Evolutionary conservation across 169 alveolate genomes (phyloP), one percentile per base, ranked within the genome.

Genomic region (Plasmodium coatneyi): DNA sequence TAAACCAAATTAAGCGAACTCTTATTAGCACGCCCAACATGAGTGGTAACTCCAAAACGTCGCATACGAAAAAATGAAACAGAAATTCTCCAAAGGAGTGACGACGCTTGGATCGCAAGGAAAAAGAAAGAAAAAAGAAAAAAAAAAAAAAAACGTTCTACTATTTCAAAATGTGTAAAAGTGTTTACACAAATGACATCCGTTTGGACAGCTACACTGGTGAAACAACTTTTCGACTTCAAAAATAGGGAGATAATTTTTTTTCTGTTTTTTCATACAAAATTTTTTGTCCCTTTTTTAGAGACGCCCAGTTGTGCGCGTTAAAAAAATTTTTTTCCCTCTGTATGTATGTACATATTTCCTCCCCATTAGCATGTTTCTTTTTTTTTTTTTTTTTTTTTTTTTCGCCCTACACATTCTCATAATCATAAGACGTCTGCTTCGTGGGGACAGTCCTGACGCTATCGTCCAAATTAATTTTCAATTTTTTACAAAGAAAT

Each of bases 401-500:
- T 66, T 66, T 66, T 66, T 25, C 36, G 32, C 60, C 5, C 76
- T 30, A 80, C 19, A 34, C 70, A 83, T 39, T 86, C 25, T 86
- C 86, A 54, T 86, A 86, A 70, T 86, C 93, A 5, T 86, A 86
- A n/a, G 93, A 86, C 19, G 93, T 86, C 32, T 74, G 84, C 49
- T 86, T 86, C 19, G 93, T 54, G 25, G 93, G 86, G 9, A 60
- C 52, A 32, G 82, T 74, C 80, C 84, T 74, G 7, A 19, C 41
- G 43, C 39, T 49, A 34, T 74, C 93, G 19, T 86, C 93, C 39
- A 86, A 39, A 39, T 70, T 34, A n/a, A 86, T 86, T 32, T 86
- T 86, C 80, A 86, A 74, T 52, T 86, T 86, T 86, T 86, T 86
- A 22, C 93, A 86, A 74, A 86, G 93, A 32, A 86, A 86, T 32